Percentiles rank a stretch among this genome's conserved stretches.
Conservation (phyloP, 2,329 filamentous ascomycete species). For the Malbranchea cinnamomea region DNA sequence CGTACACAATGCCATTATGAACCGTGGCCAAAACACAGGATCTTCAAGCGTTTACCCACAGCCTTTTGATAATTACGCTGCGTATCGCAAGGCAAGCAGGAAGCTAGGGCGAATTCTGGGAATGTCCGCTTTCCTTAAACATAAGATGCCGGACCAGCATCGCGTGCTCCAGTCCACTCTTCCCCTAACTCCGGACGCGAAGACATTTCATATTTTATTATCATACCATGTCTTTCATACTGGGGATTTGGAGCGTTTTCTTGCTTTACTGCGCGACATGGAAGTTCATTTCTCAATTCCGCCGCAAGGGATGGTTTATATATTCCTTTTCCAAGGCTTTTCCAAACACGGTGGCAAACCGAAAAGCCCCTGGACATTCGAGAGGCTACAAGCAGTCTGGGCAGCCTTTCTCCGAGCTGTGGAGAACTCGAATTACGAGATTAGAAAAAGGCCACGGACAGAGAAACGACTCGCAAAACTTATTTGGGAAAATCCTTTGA, state of each 20-base stretch:
- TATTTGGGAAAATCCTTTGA: slow-evolving; percentile 7
- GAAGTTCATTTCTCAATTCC: slow-evolving; percentile 46
- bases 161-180: slow-evolving; percentile 51
- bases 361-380: slow-evolving; percentile 55
- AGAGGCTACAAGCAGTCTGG: slow-evolving; percentile 55
- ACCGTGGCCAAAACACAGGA: slow-evolving; percentile 19
- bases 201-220: slow-evolving; percentile 68
- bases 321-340: slow-evolving; percentile 74
- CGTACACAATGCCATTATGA: slow-evolving; percentile 37
- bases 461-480: slow-evolving; percentile 8
- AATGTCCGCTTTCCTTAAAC: slow-evolving; percentile 26
- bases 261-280: slow-evolving; percentile 68
- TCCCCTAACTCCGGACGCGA: slow-evolving; percentile 56
- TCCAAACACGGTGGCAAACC: slow-evolving; percentile 50
- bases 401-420: slow-evolving; percentile 41
- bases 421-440: slow-evolving; percentile 20
- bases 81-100: slow-evolving; percentile 21
- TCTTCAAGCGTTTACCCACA: slow-evolving; percentile 12
- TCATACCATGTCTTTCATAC: slow-evolving; percentile 53
- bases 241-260: slow-evolving; percentile 58
- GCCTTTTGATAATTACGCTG: slow-evolving; percentile 19
- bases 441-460: slow-evolving; percentile 8
- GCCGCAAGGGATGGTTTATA: slow-evolving; percentile 61
- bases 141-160: slow-evolving; percentile 38
- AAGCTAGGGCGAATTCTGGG: slow-evolving; percentile 37